phyloP scores from a whole-genome alignment of 202 grass and related monocot species.

The Carex sylvatica region DNA sequence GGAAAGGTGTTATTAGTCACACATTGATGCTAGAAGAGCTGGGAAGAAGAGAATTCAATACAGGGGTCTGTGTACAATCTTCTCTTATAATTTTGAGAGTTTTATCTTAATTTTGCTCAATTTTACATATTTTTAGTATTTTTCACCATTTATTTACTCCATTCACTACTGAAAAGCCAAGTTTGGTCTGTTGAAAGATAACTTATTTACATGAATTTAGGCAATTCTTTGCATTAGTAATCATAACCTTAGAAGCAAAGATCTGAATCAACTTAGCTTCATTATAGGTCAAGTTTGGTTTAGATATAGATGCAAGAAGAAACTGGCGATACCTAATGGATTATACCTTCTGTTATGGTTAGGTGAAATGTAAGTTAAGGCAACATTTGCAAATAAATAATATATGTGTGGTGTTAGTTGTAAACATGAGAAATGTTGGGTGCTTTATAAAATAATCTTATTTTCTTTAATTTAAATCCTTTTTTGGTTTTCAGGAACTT shows the following conservation, averaged over 20 bases:
- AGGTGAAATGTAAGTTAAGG: neutral
- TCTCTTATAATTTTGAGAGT: constrained; percentile 24
- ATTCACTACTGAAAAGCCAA: neutral
- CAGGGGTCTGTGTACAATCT: constrained; percentile 45
- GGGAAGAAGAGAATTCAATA: constrained; percentile 47
- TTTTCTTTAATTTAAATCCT: constrained; percentile 6
- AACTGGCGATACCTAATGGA: neutral
- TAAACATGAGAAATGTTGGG: neutral
- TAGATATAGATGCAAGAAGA: neutral
- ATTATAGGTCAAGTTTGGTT: neutral
- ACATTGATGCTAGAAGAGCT: constrained; percentile 73
- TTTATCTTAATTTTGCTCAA: neutral
- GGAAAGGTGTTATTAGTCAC: constrained; percentile 63
- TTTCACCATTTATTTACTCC: neutral
- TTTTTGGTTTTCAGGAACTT: constrained; percentile 45
- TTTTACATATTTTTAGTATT: neutral
- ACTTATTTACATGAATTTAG: neutral
- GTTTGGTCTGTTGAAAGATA: neutral
- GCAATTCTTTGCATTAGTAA: neutral
- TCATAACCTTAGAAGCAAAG: neutral
- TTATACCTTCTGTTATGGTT: neutral
- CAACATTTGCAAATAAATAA: constrained; percentile 2
- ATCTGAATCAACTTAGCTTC: neutral
- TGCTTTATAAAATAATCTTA: neutral
- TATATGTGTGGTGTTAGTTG: constrained; percentile 24